phyloP scores from a whole-genome alignment of 495 filamentous ascomycete genomes.

The Penicillium egyptiacum region DNA sequence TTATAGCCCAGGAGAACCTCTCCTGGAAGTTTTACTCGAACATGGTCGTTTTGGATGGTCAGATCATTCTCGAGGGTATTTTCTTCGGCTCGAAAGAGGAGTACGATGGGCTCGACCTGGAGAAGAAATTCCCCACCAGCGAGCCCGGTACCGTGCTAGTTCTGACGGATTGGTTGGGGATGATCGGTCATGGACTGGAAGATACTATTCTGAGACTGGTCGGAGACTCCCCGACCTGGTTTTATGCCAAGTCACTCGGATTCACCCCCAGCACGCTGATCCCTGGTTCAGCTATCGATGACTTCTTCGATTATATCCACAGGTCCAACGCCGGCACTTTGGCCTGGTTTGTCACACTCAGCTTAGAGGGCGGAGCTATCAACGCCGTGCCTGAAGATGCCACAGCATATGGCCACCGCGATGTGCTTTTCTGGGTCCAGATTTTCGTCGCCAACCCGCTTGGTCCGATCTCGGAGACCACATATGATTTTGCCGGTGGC shows the following conservation, averaged over 20 bases:
- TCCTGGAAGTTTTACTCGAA: slow-evolving; percentile 52
- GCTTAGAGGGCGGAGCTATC: slow-evolving; percentile 37
- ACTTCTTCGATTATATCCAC: slow-evolving; percentile 42
- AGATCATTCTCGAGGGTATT: slow-evolving; percentile 37
- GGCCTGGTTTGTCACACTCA: slow-evolving; percentile 37
- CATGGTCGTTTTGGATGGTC: slow-evolving; percentile 27
- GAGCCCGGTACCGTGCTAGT: slow-evolving; percentile 34
- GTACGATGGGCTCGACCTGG: slow-evolving; percentile 37
- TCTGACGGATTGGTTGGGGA: slow-evolving; percentile 57
- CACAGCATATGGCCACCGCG: slow-evolving; percentile 41
- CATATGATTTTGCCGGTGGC: slow-evolving; percentile 33
- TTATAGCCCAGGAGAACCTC: slow-evolving; percentile 42
- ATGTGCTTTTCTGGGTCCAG: slow-evolving; percentile 39
- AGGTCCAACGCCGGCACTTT: slow-evolving; percentile 37
- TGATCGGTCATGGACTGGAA: slow-evolving; percentile 51
- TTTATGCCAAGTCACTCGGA: slow-evolving; percentile 43
- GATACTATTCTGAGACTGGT: slow-evolving; percentile 29
- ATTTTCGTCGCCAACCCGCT: slow-evolving; percentile 35
- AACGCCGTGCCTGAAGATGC: slow-evolving; percentile 29
- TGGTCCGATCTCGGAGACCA: slow-evolving; percentile 35
- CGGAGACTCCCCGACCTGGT: slow-evolving; percentile 38
- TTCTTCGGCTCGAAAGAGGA: slow-evolving; percentile 44
- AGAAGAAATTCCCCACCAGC: slow-evolving; percentile 31
- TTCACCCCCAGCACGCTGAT: slow-evolving; percentile 45
- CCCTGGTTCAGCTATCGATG: slow-evolving; percentile 29